phyloP scores from a whole-genome alignment of 2,329 filamentous ascomycete genomes.

The Aspergillus calidoustus region DNA sequence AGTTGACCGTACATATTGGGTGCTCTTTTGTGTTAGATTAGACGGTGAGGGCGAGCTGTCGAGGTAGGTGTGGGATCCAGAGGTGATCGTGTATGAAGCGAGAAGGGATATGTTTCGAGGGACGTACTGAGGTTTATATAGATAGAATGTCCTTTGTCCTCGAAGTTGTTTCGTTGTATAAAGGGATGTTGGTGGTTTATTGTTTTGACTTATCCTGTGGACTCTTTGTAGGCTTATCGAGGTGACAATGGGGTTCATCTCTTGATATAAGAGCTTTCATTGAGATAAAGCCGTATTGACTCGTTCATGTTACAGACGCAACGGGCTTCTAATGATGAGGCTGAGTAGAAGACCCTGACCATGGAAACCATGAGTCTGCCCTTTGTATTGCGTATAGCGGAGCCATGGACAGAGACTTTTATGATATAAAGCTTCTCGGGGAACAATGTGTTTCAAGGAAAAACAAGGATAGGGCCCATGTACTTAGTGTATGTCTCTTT shows the following conservation, averaged over 20 bases:
- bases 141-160: background rate
- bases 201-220: background rate
- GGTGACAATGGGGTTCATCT: background rate
- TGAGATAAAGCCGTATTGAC: background rate
- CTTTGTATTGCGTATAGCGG: background rate
- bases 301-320: background rate
- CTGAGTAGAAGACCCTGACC: background rate
- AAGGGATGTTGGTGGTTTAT: background rate
- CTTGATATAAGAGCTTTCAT: background rate
- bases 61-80: background rate
- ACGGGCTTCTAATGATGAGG: background rate
- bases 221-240: background rate
- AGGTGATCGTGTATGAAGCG: background rate
- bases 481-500: background rate
- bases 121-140: background rate
- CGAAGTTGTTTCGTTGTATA: background rate
- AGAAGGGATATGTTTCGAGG: background rate
- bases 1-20: no score
- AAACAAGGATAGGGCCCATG: background rate
- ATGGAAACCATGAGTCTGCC: background rate
- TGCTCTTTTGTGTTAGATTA: no score
- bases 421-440: background rate
- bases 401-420: background rate
- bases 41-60: no score
- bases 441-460: background rate